Conservation (phyloP, 257 asterid genomes). For the Solanum corneliomulleri region DNA sequence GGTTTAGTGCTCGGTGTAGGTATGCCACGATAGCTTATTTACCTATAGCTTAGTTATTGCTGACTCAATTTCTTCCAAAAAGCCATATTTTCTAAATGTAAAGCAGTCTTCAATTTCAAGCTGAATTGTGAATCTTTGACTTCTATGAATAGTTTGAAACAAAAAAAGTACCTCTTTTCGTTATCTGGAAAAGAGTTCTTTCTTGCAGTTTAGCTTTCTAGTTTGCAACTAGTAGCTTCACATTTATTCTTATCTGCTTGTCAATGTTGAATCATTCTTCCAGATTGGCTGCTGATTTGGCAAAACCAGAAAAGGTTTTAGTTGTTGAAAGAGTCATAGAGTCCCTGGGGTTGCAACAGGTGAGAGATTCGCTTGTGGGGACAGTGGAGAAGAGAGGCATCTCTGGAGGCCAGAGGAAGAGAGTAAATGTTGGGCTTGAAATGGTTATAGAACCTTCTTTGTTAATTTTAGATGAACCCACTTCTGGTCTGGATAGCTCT, state of each 20-base stretch:
- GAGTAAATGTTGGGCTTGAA: slow-evolving; percentile 94
- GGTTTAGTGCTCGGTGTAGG: slow-evolving; percentile 99
- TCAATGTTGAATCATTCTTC: slow-evolving; percentile 18
- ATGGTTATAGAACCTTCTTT: slow-evolving; percentile 97
- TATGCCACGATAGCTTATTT: slow-evolving; percentile 1
- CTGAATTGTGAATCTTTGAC: background rate
- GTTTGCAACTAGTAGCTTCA: background rate
- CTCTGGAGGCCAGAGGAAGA: slow-evolving; percentile 93
- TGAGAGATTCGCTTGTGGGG: slow-evolving; percentile 73
- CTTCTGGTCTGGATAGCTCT: slow-evolving; percentile 92
- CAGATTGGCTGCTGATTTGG: slow-evolving; percentile 69
- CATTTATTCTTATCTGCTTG: slow-evolving; percentile 7
- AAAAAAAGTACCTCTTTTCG: background rate
- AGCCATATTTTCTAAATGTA: background rate
- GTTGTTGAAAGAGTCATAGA: slow-evolving; percentile 84
- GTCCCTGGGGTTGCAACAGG: slow-evolving; percentile 70
- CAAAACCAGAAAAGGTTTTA: slow-evolving; percentile 76
- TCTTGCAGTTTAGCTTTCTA: background rate
- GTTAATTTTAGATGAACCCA: slow-evolving; percentile 83
- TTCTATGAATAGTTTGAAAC: background rate
- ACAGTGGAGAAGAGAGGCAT: slow-evolving; percentile 90
- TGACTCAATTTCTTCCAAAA: background rate
- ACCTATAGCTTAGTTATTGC: background rate
- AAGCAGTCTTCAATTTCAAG: background rate
- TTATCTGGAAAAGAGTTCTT: background rate